phyloP scores from a whole-genome alignment of 2,329 filamentous ascomycete species.

The Fusarium goolgardi region DNA sequence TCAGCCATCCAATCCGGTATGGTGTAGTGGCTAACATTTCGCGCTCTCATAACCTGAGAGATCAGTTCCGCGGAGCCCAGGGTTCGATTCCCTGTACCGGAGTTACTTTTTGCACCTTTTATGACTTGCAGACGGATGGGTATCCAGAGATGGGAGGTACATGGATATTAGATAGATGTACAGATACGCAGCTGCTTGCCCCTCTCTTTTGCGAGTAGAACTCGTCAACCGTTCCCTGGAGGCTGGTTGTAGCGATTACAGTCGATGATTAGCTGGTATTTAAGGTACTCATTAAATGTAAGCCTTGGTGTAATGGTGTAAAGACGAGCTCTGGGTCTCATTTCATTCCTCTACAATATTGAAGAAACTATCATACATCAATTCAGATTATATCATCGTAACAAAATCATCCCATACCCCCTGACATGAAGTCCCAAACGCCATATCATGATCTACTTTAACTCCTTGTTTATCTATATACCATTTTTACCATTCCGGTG shows the following conservation, averaged over 20 bases:
- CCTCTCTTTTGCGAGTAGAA: too few relatives aligned
- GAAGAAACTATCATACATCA: background rate
- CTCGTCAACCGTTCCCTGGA: too few relatives aligned
- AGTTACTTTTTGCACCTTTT: constrained; percentile 8
- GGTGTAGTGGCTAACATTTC: constrained; percentile 52
- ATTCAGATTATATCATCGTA: background rate
- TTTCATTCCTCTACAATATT: background rate
- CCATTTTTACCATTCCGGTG: constrained; percentile 59
- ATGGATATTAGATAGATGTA: too few relatives aligned
- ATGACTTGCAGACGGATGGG: too few relatives aligned
- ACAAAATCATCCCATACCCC: background rate
- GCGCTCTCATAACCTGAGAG: constrained; percentile 49
- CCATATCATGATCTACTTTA: constrained; percentile 9
- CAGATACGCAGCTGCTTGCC: too few relatives aligned
- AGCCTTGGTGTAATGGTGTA: background rate
- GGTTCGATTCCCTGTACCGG: constrained; percentile 48
- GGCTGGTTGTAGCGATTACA: too few relatives aligned
- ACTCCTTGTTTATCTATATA: constrained; percentile 5
- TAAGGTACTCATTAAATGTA: background rate
- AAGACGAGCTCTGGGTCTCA: background rate
- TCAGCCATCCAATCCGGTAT: constrained; percentile 43
- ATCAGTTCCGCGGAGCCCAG: constrained; percentile 44
- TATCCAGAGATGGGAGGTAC: too few relatives aligned
- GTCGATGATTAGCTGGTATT: too few relatives aligned
- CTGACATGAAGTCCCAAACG: constrained; percentile 13